Percentiles rank a stretch among this genome's conserved stretches.
Conservation (phyloP, 2,329 filamentous ascomycete genomes). For the Ceratocystis lukuohia region DNA sequence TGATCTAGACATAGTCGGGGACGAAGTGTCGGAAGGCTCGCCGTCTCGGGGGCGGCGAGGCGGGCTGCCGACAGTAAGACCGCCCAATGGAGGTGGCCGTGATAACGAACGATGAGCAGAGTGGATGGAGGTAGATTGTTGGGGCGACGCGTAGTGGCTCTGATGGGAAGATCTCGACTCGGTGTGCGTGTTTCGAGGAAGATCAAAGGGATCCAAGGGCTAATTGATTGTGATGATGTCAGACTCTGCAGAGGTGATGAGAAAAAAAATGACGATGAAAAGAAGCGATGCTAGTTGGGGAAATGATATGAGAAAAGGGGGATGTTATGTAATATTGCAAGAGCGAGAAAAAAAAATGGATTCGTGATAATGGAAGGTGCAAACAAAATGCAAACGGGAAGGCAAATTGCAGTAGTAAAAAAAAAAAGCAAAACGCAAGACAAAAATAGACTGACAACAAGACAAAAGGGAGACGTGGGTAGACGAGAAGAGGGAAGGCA, state of each 20-base stretch:
- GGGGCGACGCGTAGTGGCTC: slow-evolving; percentile 37
- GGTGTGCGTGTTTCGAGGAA: slow-evolving; percentile 10
- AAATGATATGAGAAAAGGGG: slow-evolving; percentile 7
- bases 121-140: slow-evolving; percentile 29
- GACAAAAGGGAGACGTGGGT: slow-evolving; percentile 18
- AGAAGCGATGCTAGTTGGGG: not conserved
- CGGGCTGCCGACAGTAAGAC: slow-evolving; percentile 12
- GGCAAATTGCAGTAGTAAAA: slow-evolving; percentile 16
- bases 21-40: slow-evolving; percentile 31
- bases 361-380: slow-evolving; percentile 12
- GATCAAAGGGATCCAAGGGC: slow-evolving; percentile 7
- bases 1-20: slow-evolving; percentile 29
- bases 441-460: slow-evolving; percentile 19
- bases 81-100: slow-evolving; percentile 24
- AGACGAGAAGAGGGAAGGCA: slow-evolving; percentile 16
- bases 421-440: slow-evolving; percentile 7
- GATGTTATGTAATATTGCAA: not conserved
- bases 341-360: slow-evolving; percentile 17
- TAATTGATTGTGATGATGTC: not conserved
- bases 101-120: slow-evolving; percentile 38
- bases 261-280: not conserved
- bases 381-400: slow-evolving; percentile 10
- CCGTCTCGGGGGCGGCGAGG: slow-evolving; percentile 4
- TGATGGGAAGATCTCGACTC: slow-evolving; percentile 4
- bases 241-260: slow-evolving; percentile 1